These are phyloP conservation scores for Beauveria sp. DNA, from an alignment of 2,329 filamentous ascomycete species.

Conservation along the genomic window DNA sequence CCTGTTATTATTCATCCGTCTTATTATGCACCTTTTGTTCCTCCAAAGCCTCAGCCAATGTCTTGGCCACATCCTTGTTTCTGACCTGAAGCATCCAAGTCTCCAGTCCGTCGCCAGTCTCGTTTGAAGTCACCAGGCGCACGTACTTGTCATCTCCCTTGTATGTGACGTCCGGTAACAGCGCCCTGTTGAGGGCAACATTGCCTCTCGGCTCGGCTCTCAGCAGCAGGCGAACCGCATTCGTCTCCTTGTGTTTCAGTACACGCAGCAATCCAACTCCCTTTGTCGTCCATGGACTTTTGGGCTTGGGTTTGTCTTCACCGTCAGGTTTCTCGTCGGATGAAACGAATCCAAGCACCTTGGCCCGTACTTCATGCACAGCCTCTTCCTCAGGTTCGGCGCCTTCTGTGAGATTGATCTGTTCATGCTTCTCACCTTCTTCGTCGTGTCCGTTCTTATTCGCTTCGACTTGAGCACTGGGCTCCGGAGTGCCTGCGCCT, in stretches of 20 bases:
- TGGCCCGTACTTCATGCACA: slow-evolving; percentile 62
- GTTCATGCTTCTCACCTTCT: slow-evolving; percentile 54
- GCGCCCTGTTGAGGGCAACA: slow-evolving; percentile 61
- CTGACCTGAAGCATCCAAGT: slow-evolving; percentile 68
- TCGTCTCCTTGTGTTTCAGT: slow-evolving; percentile 64
- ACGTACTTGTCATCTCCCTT: slow-evolving; percentile 53
- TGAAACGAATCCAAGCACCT: slow-evolving; percentile 55
- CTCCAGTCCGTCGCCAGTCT: slow-evolving; percentile 52
- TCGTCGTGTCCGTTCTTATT: slow-evolving; percentile 38
- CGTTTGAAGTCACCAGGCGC: slow-evolving; percentile 49
- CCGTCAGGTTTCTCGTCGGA: slow-evolving; percentile 38
- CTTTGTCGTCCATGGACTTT: slow-evolving; percentile 58
- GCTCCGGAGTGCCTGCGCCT: slow-evolving; percentile 51
- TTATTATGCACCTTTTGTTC: slow-evolving; percentile 50
- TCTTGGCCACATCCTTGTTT: slow-evolving; percentile 49
- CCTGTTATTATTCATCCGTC: slow-evolving; percentile 29
- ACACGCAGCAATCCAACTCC: slow-evolving; percentile 67
- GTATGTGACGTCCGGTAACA: slow-evolving; percentile 57
- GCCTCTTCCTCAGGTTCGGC: slow-evolving; percentile 66
- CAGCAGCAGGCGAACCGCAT: slow-evolving; percentile 59
- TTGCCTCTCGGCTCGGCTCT: slow-evolving; percentile 70
- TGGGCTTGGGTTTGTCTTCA: slow-evolving; percentile 36
- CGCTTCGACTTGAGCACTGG: slow-evolving; percentile 38
- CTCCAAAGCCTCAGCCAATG: slow-evolving; percentile 44
- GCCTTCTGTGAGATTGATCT: slow-evolving; percentile 61